Evolutionary conservation across 2,329 filamentous ascomycete genomes (phyloP), one percentile per base, ranked within the genome.

Genomic region (Phaeomoniella chlamydospora): DNA sequence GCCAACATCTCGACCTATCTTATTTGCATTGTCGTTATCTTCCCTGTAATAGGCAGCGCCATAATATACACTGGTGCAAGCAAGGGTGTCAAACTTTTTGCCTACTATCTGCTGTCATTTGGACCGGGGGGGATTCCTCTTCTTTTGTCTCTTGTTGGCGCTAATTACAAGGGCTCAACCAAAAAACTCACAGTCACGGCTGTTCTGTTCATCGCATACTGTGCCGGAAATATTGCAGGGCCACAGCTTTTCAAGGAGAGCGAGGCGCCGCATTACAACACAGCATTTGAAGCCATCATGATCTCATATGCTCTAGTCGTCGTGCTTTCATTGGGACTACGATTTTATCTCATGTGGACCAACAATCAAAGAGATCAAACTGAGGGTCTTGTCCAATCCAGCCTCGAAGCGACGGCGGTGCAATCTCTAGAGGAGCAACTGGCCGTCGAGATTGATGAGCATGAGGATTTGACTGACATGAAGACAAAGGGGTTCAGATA

Each of bases 181-280:
- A 74, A 74, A 57, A 74, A 73, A 51, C 70, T 71, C 61, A 72
- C 69, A 4, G 65, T 73, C 37, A 73, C 67, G 1, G 67, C 67
- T 0, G 45, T 74, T 44, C 49, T 74, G 3, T 72, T 74, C 42
- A 46, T 72, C 6, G 64, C 62, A 3, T 74, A 73, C 43, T 74
- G 70, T 36, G 51, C 59, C 1, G 70, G 70, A 2, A 74, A 74
- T 40, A 71, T 74, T 32, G 56, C 59, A 1, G 70, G 70, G 0
- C 70, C 71, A 2, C 69, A 73, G 31, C 62, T 74, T 44, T 75
- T 74, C 49, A 57, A 54, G 31, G 48, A 59, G 2, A 39, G 45
- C 2, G 68, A 74, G 45, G 65, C 61, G 4, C 70, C 70, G 0
- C 52, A 54, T 1, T 74, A 74, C 41, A 48, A 57, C 37, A 72